Conservation (phyloP, 345 rosid species). For the Ceriops zippeliana region DNA sequence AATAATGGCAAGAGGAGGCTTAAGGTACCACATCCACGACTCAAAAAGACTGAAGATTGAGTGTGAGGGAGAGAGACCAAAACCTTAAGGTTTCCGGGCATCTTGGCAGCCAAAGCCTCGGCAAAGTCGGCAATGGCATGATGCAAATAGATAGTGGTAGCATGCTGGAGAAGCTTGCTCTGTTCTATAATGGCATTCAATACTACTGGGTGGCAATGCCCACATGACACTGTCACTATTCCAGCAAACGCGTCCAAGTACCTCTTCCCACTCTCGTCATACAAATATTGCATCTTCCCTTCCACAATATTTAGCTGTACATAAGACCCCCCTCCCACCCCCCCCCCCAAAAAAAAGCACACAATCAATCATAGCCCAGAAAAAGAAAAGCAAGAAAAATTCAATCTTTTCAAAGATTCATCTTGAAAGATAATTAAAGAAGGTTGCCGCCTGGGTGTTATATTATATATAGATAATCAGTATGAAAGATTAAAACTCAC, state of each 20-base stretch:
- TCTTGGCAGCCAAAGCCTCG: slow-evolving; percentile 80
- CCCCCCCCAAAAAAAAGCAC: no score
- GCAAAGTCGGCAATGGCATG: slow-evolving; percentile 86
- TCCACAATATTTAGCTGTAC: slow-evolving; percentile 78
- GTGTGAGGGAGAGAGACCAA: neutral
- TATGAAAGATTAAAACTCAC: slow-evolving; percentile 31
- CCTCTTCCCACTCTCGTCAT: slow-evolving; percentile 72
- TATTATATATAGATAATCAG: no score
- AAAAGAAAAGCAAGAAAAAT: neutral
- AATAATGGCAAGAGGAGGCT: no score
- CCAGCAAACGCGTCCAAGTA: slow-evolving; percentile 92
- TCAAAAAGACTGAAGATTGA: slow-evolving; percentile 13
- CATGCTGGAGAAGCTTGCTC: slow-evolving; percentile 83
- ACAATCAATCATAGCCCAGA: neutral
- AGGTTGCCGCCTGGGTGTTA: neutral
- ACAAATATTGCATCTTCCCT: slow-evolving; percentile 97
- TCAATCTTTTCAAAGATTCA: neutral
- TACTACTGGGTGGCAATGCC: slow-evolving; percentile 89
- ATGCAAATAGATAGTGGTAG: slow-evolving; percentile 82
- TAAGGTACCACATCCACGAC: no score
- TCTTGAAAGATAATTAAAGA: neutral
- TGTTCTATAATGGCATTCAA: slow-evolving; percentile 68
- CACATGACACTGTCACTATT: slow-evolving; percentile 85
- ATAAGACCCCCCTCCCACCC: no score
- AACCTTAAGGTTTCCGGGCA: slow-evolving; percentile 90